Evolutionary conservation across 306 rosid genomes (phyloP), one percentile per base, ranked within the genome.

Genomic region (Casuarina glauca): DNA sequence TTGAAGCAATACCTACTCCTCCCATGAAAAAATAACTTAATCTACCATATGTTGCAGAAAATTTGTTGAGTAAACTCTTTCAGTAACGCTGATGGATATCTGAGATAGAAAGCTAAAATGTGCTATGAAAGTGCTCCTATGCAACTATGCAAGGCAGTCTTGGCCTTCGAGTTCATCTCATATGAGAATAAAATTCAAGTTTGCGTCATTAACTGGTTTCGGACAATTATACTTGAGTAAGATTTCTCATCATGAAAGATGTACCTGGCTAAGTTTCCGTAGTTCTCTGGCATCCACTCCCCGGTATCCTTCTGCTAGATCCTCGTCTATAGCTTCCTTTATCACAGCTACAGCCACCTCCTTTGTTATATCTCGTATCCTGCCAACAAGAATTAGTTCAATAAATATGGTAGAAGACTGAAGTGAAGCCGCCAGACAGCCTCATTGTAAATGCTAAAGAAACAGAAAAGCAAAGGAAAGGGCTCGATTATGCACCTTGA

Each of bases 311-410:
- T 93, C 99, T 0, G 87, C 99, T 72, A 96, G 89, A 80, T 93
- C 97, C 86, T 96, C 99, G 73, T 79, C 91, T 76, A 96, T 61
- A 50, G 99, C 96, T 86, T 96, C 99, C 81, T 85, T 86, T 80
- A 96, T 81, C 78, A 96, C 97, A 85, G 99, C 96, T 41, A 97
- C 87, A 52, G 99, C 98, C 64, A 96, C 91, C 89, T 82, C 85
- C 91, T 90, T 86, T 6, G 99, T 96, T 73, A 96, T 96, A 84
- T 93, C 98, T 74, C 99, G 90, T 76, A 96, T 96, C 79, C 99
- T 96, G 92, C 83, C 84, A 80, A 83, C 45, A 78, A 49, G 64
- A 69, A 79, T 57, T 71, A 63, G 11, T 69, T 80, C 76, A 75
- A 81, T 52, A 64, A 62, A 74, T 64, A 81, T 58, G 86, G 35